phyloP scores from a whole-genome alignment of 1,284 basidiomycete genomes.

The Naganishia sp. region DNA sequence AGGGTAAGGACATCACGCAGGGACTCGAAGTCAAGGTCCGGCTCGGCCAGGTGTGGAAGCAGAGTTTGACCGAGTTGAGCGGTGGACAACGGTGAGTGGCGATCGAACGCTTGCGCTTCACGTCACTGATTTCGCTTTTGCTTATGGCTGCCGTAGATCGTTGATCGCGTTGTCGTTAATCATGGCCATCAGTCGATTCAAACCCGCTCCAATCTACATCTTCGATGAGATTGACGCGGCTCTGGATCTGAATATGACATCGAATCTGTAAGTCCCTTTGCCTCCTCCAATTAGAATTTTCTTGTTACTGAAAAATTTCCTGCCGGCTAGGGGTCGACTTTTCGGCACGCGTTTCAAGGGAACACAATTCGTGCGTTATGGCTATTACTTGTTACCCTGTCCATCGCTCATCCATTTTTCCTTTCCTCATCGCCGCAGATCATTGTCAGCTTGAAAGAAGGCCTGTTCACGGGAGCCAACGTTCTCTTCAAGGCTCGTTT shows the following conservation, averaged over 20 bases:
- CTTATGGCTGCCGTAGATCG: conserved; percentile 61
- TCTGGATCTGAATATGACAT: conserved; percentile 91
- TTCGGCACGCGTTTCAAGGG: conserved; percentile 98
- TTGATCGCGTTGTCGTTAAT: conserved; percentile 95
- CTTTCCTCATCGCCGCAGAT: conserved; percentile 56
- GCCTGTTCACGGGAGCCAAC: conserved; percentile 95
- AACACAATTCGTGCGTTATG: conserved; percentile 51
- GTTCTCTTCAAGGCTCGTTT: conserved; percentile 91
- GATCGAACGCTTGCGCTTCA: neutral
- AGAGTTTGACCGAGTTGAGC: conserved; percentile 91
- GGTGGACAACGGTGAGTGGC: conserved; percentile 84
- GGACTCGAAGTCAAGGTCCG: conserved; percentile 97
- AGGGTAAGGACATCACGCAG: conserved; percentile 87
- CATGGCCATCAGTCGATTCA: conserved; percentile 97
- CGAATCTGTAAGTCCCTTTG: conserved; percentile 66
- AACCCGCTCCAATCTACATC: conserved; percentile 99
- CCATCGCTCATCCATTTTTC: neutral
- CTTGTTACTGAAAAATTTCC: neutral
- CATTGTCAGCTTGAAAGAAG: conserved; percentile 95
- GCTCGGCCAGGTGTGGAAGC: conserved; percentile 94
- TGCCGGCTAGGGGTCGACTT: conserved; percentile 65
- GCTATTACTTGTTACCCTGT: neutral
- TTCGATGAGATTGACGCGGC: conserved; percentile 94
- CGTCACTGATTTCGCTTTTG: neutral
- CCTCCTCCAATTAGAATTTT: neutral